A percentile compares a stretch with the other conserved stretches of the same genome.
These are phyloP conservation scores for Anthracocystis panici-leucophaei DNA, from an alignment of 1,284 basidiomycete genomes.

Conservation along the genomic window DNA sequence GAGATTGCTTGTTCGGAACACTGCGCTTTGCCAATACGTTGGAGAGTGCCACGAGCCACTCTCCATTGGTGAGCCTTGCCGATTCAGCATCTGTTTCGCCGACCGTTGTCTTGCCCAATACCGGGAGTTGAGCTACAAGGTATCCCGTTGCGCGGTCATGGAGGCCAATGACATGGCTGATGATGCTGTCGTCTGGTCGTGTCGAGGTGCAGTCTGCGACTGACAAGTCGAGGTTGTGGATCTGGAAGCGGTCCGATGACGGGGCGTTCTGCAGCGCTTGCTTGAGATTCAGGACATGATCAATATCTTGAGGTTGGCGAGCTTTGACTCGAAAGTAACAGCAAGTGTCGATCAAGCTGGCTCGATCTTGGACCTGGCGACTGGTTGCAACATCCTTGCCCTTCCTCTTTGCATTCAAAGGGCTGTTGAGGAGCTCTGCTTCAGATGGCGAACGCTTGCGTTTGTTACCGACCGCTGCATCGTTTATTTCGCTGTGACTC, in stretches of 20 bases:
- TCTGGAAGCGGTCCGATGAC: background rate
- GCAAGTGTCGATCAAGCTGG: constrained; percentile 22
- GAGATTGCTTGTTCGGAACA: background rate
- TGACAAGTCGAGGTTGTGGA: constrained; percentile 19
- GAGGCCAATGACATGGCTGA: constrained; percentile 10
- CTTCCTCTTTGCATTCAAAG: constrained; percentile 3
- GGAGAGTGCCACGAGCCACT: constrained; percentile 31
- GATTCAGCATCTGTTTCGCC: background rate
- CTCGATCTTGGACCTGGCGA: background rate
- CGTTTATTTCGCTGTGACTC: background rate
- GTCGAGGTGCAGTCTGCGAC: background rate
- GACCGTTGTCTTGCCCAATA: background rate
- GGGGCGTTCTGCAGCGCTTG: background rate
- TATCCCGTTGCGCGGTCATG: constrained; percentile 1
- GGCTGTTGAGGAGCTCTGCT: background rate
- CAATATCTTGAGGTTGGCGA: constrained; percentile 19
- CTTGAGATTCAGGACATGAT: constrained; percentile 24
- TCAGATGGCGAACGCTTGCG: constrained; percentile 17
- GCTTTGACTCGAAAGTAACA: constrained; percentile 34
- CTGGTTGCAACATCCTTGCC: background rate
- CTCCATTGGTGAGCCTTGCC: constrained; percentile 35
- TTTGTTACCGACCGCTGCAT: background rate
- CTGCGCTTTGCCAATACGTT: constrained; percentile 3
- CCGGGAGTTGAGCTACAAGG: constrained; percentile 20
- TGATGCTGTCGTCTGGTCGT: constrained; percentile 19